Base-by-base conservation (phyloP, 306 rosid species). In the Crotalaria pallida region DNA sequence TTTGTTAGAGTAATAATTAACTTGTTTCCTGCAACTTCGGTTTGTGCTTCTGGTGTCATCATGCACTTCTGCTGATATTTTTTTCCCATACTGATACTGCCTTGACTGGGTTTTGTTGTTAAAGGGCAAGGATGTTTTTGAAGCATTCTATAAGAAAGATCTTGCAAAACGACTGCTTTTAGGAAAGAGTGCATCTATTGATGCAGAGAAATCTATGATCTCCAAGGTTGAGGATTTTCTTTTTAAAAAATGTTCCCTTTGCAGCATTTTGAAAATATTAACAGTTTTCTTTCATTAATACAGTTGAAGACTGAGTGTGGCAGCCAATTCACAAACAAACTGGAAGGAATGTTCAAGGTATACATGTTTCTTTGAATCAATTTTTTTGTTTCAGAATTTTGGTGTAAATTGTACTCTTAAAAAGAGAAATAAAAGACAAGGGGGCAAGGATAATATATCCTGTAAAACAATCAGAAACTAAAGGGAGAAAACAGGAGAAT, bases 291-390 rank as follows among this genome's bases (percentile, higher is more conserved):
- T 49, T 71, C 74, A 45, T 66, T 64, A 53, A 48, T 79, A 58
- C 96, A 95, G 92, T 82, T 95, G 78, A 95, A 95, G 83, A 95
- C 99, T 0, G 99, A 95, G 88, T 95, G 99, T 74, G 99, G 99
- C 78, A 95, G 99, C 79, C 99, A 95, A 66, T 95, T 95, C 80
- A 95, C 99, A 23, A 95, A 95, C 81, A 95, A 95, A 82, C 88
- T 95, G n/a, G 99, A 95, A 83, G 99, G 97, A 68, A 95, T 95
- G 99, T 95, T 95, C 74, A 95, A 95, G 95, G 99, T 95, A 72
- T 49, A 66, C 70, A 51, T 22, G 72, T 55, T 16, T 67, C 70
- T 58, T 58, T 23, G 59, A 63, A 57, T 60, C 34, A 7, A 50
- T 73, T 57, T 73, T n/a, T 48, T 19, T 8, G 19, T 24, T 56